Evolutionary conservation across 352 stramenopile species (phyloP).

Genomic region (Plasmopara viticola): DNA sequence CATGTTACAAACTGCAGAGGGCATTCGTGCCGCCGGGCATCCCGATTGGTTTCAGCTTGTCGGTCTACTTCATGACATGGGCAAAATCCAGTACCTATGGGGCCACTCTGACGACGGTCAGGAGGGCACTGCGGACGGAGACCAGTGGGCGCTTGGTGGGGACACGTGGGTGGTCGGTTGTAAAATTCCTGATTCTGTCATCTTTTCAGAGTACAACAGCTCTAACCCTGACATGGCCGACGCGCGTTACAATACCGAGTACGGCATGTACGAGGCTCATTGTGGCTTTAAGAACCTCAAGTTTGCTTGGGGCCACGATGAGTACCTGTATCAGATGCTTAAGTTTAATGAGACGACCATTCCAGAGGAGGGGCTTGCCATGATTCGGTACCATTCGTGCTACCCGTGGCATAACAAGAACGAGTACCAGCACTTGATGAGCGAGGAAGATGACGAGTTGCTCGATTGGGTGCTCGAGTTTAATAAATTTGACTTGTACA

Average conservation of each 20-base stretch:
- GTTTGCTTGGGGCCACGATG: slow-evolving; percentile 90
- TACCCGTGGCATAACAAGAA: slow-evolving; percentile 93
- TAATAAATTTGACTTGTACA: slow-evolving; percentile 94
- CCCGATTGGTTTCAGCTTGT: slow-evolving; percentile 91
- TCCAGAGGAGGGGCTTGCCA: slow-evolving; percentile 85
- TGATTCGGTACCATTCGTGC: slow-evolving; percentile 92
- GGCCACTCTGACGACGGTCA: slow-evolving; percentile 77
- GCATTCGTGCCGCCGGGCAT: slow-evolving; percentile 82
- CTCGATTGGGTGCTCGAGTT: slow-evolving; percentile 91
- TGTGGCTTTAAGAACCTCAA: slow-evolving; percentile 87
- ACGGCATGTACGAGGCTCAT: slow-evolving; percentile 84
- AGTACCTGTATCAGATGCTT: slow-evolving; percentile 94
- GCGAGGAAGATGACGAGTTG: slow-evolving; percentile 74
- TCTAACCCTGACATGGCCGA: slow-evolving; percentile 89
- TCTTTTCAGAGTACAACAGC: slow-evolving; percentile 88
- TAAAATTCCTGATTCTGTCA: slow-evolving; percentile 77
- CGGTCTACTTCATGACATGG: slow-evolving; percentile 91
- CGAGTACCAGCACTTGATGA: slow-evolving; percentile 87
- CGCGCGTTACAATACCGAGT: slow-evolving; percentile 74
- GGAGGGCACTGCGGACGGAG: slow-evolving; percentile 77
- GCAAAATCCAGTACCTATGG: slow-evolving; percentile 94
- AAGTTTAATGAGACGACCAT: slow-evolving; percentile 85
- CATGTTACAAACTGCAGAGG: slow-evolving; percentile 92
- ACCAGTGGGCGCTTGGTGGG: slow-evolving; percentile 91
- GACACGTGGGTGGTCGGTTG: slow-evolving; percentile 92